Base-by-base conservation (phyloP, 352 stramenopile species). In the Globisporangium lucens region DNA sequence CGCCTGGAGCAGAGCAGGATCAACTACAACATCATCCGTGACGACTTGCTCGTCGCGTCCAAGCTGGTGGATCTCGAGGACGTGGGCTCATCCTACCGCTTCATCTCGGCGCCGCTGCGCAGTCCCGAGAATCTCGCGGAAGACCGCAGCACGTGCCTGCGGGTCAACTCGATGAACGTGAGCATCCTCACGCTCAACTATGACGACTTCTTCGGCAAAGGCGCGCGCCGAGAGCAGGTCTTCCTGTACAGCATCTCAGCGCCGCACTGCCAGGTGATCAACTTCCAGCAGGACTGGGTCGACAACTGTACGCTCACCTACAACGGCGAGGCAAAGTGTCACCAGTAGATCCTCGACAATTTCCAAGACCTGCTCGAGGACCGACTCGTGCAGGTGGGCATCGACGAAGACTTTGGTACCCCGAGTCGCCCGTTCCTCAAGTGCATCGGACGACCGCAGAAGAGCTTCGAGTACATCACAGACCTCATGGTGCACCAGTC, bases 401-500 rank as follows among this genome's bases (percentile, higher is more conserved):
- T 79, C 12, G 65, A 70, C 2, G 66, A 70, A 30, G 81, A 87
- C 52, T 83, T 83, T 33, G 81, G 81, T 2, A 65, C 63, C n/a
- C 47, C 58, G 6, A 77, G 81, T 7, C 68, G 66, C 22, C 70
- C 79, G 0, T 89, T 88, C 22, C 63, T 89, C 41, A 75, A 78
- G 27, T 89, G 79, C 60, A 66, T 64, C 15, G 79, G 77, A 1
- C 77, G 79, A 8, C 71, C 81, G 0, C 33, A 69, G 6, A 36
- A 53, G 1, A 29, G 63, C 2, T 89, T 89, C 66, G 69, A 73
- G 29, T 89, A 76, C 53, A 80, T 82, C 15, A 82, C 81, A 3
- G 77, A 89, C 61, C 68, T 88, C 36, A 75, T 88, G 77, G 71
- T 81, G 12, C 72, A 81, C 6, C 75, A 86, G 63, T 78, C 74